These are phyloP conservation scores for Boechera retrofracta DNA, from an alignment of 345 rosid genomes.

Conservation along the genomic window DNA sequence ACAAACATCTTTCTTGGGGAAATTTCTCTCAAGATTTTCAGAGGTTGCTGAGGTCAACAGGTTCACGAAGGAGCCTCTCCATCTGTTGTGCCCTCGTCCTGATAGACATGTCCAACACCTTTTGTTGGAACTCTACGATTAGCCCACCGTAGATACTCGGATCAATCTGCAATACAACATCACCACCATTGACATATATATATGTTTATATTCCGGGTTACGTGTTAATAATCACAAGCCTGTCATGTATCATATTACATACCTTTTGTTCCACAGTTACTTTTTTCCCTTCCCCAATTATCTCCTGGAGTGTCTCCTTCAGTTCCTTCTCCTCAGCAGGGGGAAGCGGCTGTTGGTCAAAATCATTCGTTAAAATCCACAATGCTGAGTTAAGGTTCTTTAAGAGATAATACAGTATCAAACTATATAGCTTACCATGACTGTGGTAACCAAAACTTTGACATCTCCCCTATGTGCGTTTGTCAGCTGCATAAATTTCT, in stretches of 20 bases:
- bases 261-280: conserved; percentile 88
- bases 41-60: conserved; percentile 52
- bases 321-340: conserved; percentile 85
- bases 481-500: conserved; percentile 72
- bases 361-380: conserved; percentile 8
- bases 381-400: neutral
- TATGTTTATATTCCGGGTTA: neutral
- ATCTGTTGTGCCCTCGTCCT: conserved; percentile 85
- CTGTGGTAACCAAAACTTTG: conserved; percentile 76
- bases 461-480: conserved; percentile 88
- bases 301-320: conserved; percentile 75
- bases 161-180: conserved; percentile 65
- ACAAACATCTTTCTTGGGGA: conserved; percentile 12
- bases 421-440: conserved; percentile 63
- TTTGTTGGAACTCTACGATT: conserved; percentile 77
- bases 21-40: conserved; percentile 32
- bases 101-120: conserved; percentile 98
- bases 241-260: neutral
- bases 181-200: neutral
- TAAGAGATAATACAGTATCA: neutral
- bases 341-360: conserved; percentile 71
- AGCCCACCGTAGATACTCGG: conserved; percentile 92
- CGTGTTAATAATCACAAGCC: neutral
- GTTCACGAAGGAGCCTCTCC: conserved; percentile 93
- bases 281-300: conserved; percentile 80